These are phyloP conservation scores for Cicer pinnatifidum DNA, from an alignment of 306 rosid genomes.

Conservation along the genomic window DNA sequence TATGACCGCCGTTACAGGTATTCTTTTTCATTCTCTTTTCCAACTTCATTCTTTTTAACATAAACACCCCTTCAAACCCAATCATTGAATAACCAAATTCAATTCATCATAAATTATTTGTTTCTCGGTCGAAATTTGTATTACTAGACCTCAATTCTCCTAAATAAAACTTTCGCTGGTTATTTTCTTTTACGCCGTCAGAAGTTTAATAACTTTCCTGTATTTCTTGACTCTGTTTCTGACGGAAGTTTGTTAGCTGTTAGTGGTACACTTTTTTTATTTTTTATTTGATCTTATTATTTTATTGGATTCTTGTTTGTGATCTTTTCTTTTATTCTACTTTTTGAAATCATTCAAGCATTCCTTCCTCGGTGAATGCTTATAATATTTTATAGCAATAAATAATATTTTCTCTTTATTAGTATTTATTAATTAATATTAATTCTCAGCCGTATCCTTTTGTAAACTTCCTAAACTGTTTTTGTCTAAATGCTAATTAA, in stretches of 20 bases:
- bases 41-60: no score
- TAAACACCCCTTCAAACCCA: no score
- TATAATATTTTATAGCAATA: no score
- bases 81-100: no score
- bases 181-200: neutral
- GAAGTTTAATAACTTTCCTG: neutral
- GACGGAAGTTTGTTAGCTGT: constrained; percentile 14
- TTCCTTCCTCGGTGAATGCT: constrained; percentile 4
- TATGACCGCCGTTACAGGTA: constrained; percentile 87
- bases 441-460: neutral
- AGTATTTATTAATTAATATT: neutral
- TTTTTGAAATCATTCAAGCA: neutral
- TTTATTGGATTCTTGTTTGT: constrained; percentile 21
- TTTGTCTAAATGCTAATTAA: neutral
- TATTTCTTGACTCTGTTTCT: constrained; percentile 31
- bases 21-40: neutral
- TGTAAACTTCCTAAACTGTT: neutral
- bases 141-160: no score
- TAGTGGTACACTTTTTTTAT: neutral
- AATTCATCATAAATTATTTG: no score
- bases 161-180: neutral
- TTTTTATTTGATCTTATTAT: constrained; percentile 5
- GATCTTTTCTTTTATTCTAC: neutral
- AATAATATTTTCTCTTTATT: no score
- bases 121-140: no score